Conservation (phyloP, 768 basidiomycete species). For the Leucogyrophana mollusca region DNA sequence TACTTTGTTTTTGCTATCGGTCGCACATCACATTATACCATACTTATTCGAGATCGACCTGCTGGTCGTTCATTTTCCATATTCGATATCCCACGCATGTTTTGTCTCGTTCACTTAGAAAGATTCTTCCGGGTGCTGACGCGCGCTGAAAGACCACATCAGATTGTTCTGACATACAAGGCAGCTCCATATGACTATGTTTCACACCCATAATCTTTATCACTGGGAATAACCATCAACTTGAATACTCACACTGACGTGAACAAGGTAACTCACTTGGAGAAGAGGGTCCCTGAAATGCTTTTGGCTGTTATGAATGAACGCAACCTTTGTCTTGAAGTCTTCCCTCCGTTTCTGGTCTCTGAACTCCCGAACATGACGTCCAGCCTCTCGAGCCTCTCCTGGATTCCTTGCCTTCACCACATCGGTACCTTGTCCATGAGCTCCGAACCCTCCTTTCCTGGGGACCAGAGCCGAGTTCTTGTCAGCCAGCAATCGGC, state of each 20-base stretch:
- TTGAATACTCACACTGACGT: no score
- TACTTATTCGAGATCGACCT: conserved; percentile 37
- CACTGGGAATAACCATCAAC: conserved; percentile 16
- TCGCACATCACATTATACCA: conserved; percentile 32
- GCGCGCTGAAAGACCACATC: not conserved
- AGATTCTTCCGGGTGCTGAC: not conserved
- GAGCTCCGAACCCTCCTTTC: conserved; percentile 86
- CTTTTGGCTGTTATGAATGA: conserved; percentile 83
- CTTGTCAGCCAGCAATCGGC: conserved; percentile 75
- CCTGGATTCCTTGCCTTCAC: conserved; percentile 93
- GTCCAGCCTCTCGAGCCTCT: conserved; percentile 89
- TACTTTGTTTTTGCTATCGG: conserved; percentile 28
- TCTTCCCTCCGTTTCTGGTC: conserved; percentile 78
- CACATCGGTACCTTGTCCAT: conserved; percentile 76
- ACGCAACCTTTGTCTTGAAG: conserved; percentile 82
- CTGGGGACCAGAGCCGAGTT: conserved; percentile 82
- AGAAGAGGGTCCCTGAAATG: conserved; percentile 77
- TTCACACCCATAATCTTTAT: conserved; percentile 8
- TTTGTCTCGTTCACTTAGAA: conserved; percentile 16
- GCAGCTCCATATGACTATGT: no score
- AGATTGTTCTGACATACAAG: not conserved
- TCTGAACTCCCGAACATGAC: conserved; percentile 80
- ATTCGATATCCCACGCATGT: conserved; percentile 23
- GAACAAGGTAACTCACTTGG: conserved; percentile 36
- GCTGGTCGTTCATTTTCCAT: conserved; percentile 30